Evolutionary conservation across 352 stramenopile genomes (phyloP), one percentile per base, ranked within the genome.

Genomic region (Phytophthora pseudosyringae): DNA sequence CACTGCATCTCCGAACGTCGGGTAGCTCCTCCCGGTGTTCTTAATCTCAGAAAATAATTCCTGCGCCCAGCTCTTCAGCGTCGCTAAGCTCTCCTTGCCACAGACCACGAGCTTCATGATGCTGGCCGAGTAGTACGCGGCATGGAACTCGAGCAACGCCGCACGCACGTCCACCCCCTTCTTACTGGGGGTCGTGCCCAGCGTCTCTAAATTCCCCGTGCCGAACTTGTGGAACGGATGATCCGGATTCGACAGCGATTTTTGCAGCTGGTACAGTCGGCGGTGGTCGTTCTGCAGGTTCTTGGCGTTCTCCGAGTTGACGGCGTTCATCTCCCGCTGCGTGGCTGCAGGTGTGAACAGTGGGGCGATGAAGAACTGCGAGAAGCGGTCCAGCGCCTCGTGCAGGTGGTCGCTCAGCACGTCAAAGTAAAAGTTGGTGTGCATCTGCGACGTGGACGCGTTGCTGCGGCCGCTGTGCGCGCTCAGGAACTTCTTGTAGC

Each of bases 381-480:
- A 82, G 59, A 99, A 98, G 25, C 97, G 88, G 75, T 99, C 96
- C n/a, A 99, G 69, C 25, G 89, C 93, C 26, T 91, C 93, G 44
- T 83, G 57, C 28, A 94, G 69, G 21, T 91, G 79, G 5, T 86
- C 78, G 29, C 81, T 88, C 25, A 92, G 76, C 48, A 99, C 87
- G 62, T 98, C 92, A 74, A 99, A 99, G 80, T 98, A 98, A 73
- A 98, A 99, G 57, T 98, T 97, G 11, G 97, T 99, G 75, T 98
- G 87, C 76, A 98, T 97, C 59, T 83, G 86, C 58, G 94, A 97
- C 47, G 97, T 99, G 52, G 96, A 99, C 26, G 97, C 97, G 79
- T 99, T 99, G 64, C 86, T 97, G 18, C 80, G 87, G 0, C 97
- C 97, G 63, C 96, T 96, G 75, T 99, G 95, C 9, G 84, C 73